Evolutionary conservation across 805 yeast species (phyloP), one percentile per base, ranked within the genome.

Genomic region (Candida sakaeoensis): DNA sequence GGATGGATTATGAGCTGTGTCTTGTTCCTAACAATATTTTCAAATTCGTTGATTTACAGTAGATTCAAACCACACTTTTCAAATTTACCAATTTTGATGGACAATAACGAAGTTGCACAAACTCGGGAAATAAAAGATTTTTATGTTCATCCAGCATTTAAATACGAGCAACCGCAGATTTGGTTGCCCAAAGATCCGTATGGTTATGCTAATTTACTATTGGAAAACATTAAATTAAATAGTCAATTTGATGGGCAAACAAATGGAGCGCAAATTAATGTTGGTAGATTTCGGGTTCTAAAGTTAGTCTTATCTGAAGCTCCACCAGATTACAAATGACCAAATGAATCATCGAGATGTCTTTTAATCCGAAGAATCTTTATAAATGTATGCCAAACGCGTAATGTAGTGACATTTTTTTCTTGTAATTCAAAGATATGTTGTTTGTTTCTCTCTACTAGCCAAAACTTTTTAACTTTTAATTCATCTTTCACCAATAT

Each of bases 1-100:
- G 80, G 77, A 4, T 63, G 73, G 36, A 45, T 75, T 7, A 82
- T 82, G 78, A 53, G 77, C 2, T 30, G 72, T 1, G 59, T 79
- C 0, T 56, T 85, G 23, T 45, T 76, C 2, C 46, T 61, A 2
- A 86, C 95, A 0, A 60, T 80, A 3, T 68, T 76, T 24, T 75
- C 72, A 1, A 89, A 89, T 46, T 54, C 68, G 30, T 67, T 72
- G 5, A 65, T 85, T 8, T 71, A 74, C 36, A 58, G 54, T 28
- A 55, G 71, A 31, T 80, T 56, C 40, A 41, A 40, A 8, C 54
- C 50, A 37, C 58, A 63, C 45, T 61, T 65, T 38, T 36, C 54
- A 4, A 55, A 45, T 37, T 41, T 60, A 8, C 70, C 74, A 1
- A 53, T 61, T 18, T 37, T 59, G 14, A 13, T 45, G 6, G 62